These are phyloP conservation scores for Rhizophora mangle DNA, from an alignment of 345 rosid species.

Conservation along the genomic window DNA sequence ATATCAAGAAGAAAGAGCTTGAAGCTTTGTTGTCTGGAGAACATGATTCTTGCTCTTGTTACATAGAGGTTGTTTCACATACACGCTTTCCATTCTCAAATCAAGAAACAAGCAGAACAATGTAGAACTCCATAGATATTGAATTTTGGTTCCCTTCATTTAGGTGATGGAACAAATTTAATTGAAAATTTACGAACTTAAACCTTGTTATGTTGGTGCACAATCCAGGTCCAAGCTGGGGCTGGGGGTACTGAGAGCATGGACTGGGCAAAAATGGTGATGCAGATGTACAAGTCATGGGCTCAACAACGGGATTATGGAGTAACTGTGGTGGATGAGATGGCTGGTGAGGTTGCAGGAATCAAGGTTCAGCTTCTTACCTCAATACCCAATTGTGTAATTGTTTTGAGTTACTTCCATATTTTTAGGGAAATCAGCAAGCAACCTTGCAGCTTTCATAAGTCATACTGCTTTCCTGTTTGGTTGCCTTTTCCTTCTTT, in stretches of 20 bases:
- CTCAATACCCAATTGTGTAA: not conserved
- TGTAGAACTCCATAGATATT: not conserved
- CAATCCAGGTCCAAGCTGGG: conserved; percentile 86
- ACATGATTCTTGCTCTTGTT: conserved; percentile 76
- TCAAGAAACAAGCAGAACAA: not conserved
- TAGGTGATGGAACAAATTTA: not conserved
- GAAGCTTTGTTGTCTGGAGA: conserved; percentile 85
- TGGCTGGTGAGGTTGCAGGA: conserved; percentile 90
- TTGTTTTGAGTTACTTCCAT: too few species aligned
- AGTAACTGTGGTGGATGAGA: conserved; percentile 75
- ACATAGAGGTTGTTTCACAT: conserved; percentile 58
- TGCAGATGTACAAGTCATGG: conserved; percentile 90
- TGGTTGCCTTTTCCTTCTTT: not conserved
- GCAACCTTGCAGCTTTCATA: too few species aligned
- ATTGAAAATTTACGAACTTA: not conserved
- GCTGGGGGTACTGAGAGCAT: conserved; percentile 99
- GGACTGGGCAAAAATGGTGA: conserved; percentile 96
- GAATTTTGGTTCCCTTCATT: not conserved
- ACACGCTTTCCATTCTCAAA: not conserved
- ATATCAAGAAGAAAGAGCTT: conserved; percentile 78
- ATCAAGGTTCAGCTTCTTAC: conserved; percentile 67
- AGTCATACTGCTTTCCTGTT: too few species aligned
- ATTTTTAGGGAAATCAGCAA: too few species aligned
- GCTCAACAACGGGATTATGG: conserved; percentile 61
- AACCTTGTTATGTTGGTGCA: conserved; percentile 10